Base-by-base conservation (phyloP, 2,329 filamentous ascomycete genomes). In the Apiospora sp. region DNA sequence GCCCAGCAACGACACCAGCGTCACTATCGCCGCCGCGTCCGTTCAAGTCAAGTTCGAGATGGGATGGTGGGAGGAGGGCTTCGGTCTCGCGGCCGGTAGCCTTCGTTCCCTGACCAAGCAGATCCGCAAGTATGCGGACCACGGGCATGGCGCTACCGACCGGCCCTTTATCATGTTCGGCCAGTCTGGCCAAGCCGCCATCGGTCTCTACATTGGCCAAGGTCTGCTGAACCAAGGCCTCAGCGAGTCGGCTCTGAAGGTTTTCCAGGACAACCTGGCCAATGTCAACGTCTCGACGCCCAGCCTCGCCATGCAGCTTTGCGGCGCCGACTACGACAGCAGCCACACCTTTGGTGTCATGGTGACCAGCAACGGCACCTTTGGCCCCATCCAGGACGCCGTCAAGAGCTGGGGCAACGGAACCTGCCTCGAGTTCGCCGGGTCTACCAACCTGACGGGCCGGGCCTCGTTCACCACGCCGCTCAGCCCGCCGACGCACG, bases 171-270 rank as follows among this genome's bases (percentile, higher is more conserved):
- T 81, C 41, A 71, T 83, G 30, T 83, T 78, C 74, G 80, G 75
- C 8, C 78, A 76, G 72, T 79, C 76, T 67, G 78, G 76, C 3
- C 75, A 76, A 54, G 77, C 78, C 49, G 78, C 78, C 16, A 71
- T 81, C 30, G 81, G 83, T 67, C 48, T 84, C 61, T 84, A 83
- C 71, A 79, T 83, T n/a, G 82, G 83, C 73, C 77, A 76, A 72
- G 78, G 74, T 71, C 73, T 82, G 64, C 77, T 77, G 69, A 77
- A 74, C 69, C 75, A 80, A 74, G 75, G 75, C 71, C 64, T 81
- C 30, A 76, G 74, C 71, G 61, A 69, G 13, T 76, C 78, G 43
- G 81, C 80, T 34, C 77, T 83, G n/a, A 69, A 71, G 68, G 71
- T 71, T 5, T 78, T 83, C 10, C 70, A 81, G 67, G 72, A 79